Evolutionary conservation across 2,329 filamentous ascomycete genomes (phyloP).

Genomic region (Aspergillus amoenus): DNA sequence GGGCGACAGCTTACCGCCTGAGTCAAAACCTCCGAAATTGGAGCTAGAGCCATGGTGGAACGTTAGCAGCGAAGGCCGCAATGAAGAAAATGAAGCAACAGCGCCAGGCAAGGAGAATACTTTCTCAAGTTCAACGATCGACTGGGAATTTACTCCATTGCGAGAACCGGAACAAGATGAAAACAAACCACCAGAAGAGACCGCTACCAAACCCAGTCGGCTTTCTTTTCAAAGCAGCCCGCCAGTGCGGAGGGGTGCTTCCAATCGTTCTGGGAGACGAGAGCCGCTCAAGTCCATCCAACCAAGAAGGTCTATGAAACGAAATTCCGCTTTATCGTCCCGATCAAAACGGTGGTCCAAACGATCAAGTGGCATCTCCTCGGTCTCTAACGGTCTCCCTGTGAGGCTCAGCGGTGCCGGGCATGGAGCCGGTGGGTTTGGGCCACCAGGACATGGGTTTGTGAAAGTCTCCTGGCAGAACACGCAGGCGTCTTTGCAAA

Average conservation of each 20-base stretch:
- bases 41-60: constrained; percentile 36
- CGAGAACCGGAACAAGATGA: constrained; percentile 23
- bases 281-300: constrained; percentile 39
- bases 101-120: constrained; percentile 25
- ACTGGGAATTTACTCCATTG: constrained; percentile 29
- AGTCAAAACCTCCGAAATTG: constrained; percentile 34
- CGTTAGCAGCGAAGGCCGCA: constrained; percentile 25
- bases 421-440: constrained; percentile 41
- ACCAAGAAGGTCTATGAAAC: constrained; percentile 34
- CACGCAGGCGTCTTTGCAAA: constrained; percentile 33
- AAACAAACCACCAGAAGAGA: constrained; percentile 19
- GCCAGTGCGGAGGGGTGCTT: constrained; percentile 28
- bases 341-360: constrained; percentile 38
- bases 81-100: constrained; percentile 15
- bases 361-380: constrained; percentile 39
- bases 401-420: constrained; percentile 43
- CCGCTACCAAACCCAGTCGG: constrained; percentile 24
- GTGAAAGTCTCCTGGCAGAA: constrained; percentile 41
- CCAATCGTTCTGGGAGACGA: constrained; percentile 30
- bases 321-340: constrained; percentile 36
- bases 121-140: constrained; percentile 29
- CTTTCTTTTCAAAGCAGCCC: constrained; percentile 31
- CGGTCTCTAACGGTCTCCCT: constrained; percentile 38
- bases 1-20: constrained; percentile 23
- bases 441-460: constrained; percentile 35